Evolutionary conservation across 352 stramenopile genomes (phyloP), one percentile per base, ranked within the genome.

Genomic region (Pythium apleroticum): DNA sequence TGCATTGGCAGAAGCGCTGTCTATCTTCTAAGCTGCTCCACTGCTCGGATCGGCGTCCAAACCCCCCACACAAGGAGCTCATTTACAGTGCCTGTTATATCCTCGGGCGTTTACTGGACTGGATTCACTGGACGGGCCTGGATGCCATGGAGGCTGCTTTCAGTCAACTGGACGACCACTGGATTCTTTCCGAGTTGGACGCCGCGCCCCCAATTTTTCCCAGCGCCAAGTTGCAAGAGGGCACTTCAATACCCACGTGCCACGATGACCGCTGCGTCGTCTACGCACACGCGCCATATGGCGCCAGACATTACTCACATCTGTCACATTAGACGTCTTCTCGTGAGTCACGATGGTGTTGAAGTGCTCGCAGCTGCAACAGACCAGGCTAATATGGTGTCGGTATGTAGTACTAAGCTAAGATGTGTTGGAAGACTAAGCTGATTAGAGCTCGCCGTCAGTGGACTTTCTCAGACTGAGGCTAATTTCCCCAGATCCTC

Each of bases 161-260:
- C 12, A 50, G 43, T 50, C 43, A 50, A 50, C 43, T 50, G 43
- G 43, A 50, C 43, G 22, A 50, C 43, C 43, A 50, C 43, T 50
- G 43, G 43, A 50, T 50, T 50, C 10, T 50, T 25, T 25, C 43
- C 43, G 20, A 22, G 43, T 50, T 50, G 9, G 15, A n/a, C n/a
- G n/a, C n/a, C n/a, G n/a, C n/a, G n/a, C n/a, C n/a, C n/a, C n/a
- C n/a, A 50, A 28, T 50, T 50, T 50, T 50, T 28, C 19, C 5
- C n/a, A 22, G 20, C 20, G 43, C 43, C 43, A 50, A 50, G n/a
- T 50, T 50, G 19, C 43, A 30, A 27, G 43, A 50, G 43, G 43
- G 43, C 43, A 50, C 43, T 50, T 50, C 19, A 41, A 41, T 41
- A 19, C 19, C 35, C 19, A 50, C 43, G 10, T 50, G 43, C 39